Percentiles rank a stretch among this genome's conserved stretches.
Conservation (phyloP, 2,329 filamentous ascomycete genomes). For the Clathrospora elynae region DNA sequence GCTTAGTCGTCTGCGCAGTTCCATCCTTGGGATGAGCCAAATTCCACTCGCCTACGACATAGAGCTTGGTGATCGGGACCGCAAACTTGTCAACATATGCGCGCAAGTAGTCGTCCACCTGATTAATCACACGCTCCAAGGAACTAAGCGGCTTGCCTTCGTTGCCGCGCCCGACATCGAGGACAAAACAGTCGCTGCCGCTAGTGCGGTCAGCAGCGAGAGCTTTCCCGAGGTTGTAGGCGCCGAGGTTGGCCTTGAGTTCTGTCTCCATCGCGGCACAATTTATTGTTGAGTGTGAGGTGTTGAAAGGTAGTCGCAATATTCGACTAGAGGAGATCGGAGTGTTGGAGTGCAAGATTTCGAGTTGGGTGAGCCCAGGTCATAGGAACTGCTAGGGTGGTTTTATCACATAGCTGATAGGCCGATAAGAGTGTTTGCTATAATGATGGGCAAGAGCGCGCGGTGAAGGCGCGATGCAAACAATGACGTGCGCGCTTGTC, state of each 20-base stretch:
- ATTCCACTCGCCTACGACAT: constrained; percentile 36
- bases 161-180: constrained; percentile 25
- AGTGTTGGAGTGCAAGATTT: background rate
- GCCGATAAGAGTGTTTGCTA: constrained; percentile 13
- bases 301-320: background rate
- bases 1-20: background rate
- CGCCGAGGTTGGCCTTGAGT: constrained; percentile 13
- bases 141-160: constrained; percentile 15
- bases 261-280: constrained; percentile 17
- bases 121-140: constrained; percentile 10
- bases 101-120: constrained; percentile 12
- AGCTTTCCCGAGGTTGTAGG: constrained; percentile 20
- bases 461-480: constrained; percentile 9
- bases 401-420: background rate
- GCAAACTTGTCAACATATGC: background rate
- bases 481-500: constrained; percentile 5
- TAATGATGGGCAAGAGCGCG: constrained; percentile 11
- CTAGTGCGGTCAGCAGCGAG: constrained; percentile 15
- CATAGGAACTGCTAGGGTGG: background rate
- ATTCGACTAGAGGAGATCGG: background rate
- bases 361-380: background rate
- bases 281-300: background rate
- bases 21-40: background rate
- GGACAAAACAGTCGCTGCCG: constrained; percentile 16
- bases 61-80: constrained; percentile 27